Conservation (phyloP, 2,329 filamentous ascomycete species). For the Pseudopithomyces chartarum region DNA sequence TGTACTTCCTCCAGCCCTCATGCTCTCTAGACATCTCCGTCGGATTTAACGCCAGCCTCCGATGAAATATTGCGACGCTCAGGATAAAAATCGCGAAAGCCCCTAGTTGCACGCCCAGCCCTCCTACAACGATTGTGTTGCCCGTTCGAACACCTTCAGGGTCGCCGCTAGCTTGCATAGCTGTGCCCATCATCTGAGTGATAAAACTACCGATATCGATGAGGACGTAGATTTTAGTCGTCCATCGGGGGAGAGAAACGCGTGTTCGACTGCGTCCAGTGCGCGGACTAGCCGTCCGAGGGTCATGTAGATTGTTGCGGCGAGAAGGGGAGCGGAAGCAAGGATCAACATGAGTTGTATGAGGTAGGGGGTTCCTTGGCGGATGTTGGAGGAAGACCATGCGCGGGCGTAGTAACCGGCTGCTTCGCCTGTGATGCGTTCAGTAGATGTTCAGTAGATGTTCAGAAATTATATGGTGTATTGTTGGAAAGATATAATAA, state of each 20-base stretch:
- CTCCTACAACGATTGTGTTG: constrained; percentile 16
- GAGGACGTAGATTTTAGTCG: constrained; percentile 24
- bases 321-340: constrained; percentile 54
- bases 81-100: constrained; percentile 20
- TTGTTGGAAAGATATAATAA: neutral
- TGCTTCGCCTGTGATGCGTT: constrained; percentile 18
- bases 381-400: constrained; percentile 18
- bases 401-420: constrained; percentile 23
- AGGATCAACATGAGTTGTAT: constrained; percentile 52
- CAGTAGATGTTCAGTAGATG: neutral
- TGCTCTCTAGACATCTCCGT: constrained; percentile 5
- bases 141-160: constrained; percentile 10
- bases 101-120: constrained; percentile 19
- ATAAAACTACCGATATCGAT: constrained; percentile 27
- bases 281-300: constrained; percentile 51
- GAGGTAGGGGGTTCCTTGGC: constrained; percentile 40
- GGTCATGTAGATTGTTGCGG: constrained; percentile 57
- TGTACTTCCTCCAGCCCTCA: constrained; percentile 15
- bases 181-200: constrained; percentile 24
- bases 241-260: constrained; percentile 45
- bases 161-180: constrained; percentile 21
- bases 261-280: constrained; percentile 44
- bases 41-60: constrained; percentile 12
- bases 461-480: neutral
- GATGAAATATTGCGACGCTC: constrained; percentile 16